Evolutionary conservation across 2,329 filamentous ascomycete genomes (phyloP), one percentile per base, ranked within the genome.

Genomic region (Stylonectria norvegica): DNA sequence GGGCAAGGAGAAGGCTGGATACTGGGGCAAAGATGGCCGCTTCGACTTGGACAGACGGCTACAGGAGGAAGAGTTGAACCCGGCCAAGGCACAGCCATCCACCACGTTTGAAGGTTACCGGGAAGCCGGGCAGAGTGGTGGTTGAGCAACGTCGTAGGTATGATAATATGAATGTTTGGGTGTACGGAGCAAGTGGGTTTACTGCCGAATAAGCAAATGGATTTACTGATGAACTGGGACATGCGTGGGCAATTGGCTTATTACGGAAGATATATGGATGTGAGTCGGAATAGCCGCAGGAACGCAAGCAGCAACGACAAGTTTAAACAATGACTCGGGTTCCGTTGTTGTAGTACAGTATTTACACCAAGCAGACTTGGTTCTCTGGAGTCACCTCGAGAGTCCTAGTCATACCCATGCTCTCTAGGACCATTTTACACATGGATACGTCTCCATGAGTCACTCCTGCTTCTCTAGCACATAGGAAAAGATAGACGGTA

Each of bases 1-100:
- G 15, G 79, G 83, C 10, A 70, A 72, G 17, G 81, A 81, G 53
- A 79, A 75, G 62, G 70, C 71, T 2, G 64, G 64, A 0, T 83
- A 81, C 49, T 83, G 79, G 78, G 83, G 83, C 2, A 83, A 86
- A 45, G 85, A 86, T 11, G 78, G 86, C 2, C 70, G 77, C 5
- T 76, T 84, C 32, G 82, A 87, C 59, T 71, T 89, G 45, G 83
- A 88, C 56, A 73, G 81, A 33, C 74, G 80, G 14, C 71, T 86
- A 35, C 73, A 78, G 34, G 82, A 85, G 44, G 85, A 88, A 56
- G 76, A 81, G 34, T 41, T 63, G 14, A 47, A 55, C 15, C 48
- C 40, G 7, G 34, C 38, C 11, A 53, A 40, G 22, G n/a, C 45
- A 18, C 45, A 52, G 4, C 40, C 49, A 9, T 40, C 52, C 7